Evolutionary conservation across 768 basidiomycete genomes (phyloP), one percentile per base, ranked within the genome.

Genomic region (Amanita fuliginea): DNA sequence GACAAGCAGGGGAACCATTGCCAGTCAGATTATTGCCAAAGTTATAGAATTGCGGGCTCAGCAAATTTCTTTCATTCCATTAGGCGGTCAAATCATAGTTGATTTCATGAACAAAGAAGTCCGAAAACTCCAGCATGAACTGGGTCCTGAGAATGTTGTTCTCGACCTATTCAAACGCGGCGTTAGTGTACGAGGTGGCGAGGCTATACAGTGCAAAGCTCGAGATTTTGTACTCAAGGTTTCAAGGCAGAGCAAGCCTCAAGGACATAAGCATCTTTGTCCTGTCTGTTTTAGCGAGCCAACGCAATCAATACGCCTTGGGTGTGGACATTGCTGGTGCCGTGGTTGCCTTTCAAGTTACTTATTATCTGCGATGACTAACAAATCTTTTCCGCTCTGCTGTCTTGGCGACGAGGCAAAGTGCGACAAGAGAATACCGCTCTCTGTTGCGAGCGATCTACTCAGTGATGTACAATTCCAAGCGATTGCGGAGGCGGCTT

Each of bases 301-400:
- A 1, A 64, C 73, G 0, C 60, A 70, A 1, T 81, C 81, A 0
- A 60, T 80, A 3, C 67, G 67, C 9, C 68, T 88, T 1, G 61
- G 59, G 8, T 91, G 87, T 54, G 77, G 81, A 1, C 86, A 91
- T 60, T 56, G 57, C 1, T 87, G 79, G 76, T 90, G 87, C 59
- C 73, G 73, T 33, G 52, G 67, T 3, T 91, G 87, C 59, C 59
- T 90, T 18, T 56, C 62, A 6, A 62, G 68, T 26, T 89, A 86
- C 58, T 67, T 90, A 16, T 59, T 62, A 2, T 73, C 83, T 1
- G 68, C 83, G 1, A 64, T 74, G 18, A 76, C 79, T 28, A 76
- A 70, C 55, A 75, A 72, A 42, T 64, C 62, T 10, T 89, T 89
- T 67, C 87, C 88, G 0, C 59, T 90, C n/a, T 73, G 61, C 14